Base-by-base conservation (phyloP, 2,329 filamentous ascomycete genomes). In the Cucurbitaria berberidis region DNA sequence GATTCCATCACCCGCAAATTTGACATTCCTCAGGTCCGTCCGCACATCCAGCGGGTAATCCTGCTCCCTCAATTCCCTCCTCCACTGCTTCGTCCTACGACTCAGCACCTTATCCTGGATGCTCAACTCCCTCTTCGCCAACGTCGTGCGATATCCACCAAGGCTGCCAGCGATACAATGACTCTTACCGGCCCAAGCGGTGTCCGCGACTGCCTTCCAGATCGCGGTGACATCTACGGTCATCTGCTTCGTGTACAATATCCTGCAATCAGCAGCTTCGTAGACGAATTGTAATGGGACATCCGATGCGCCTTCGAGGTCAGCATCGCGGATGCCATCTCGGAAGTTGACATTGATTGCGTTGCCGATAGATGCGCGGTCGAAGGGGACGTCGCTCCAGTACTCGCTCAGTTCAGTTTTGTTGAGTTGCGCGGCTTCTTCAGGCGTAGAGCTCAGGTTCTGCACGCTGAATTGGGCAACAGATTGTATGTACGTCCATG, bases 241-340 rank as follows among this genome's bases (percentile, higher is more conserved):
- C 74, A 85, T 87, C 7, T 78, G 74, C 43, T 78, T 72, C 0
- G 86, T 89, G 57, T 83, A 87, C 61, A 83, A 84, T 21, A 88
- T 74, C 3, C 84, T 78, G 64, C 86, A 89, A 61, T 88, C 83
- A 0, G 86, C 81, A 1, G 83, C 77, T 64, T 87, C 82, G 57
- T 85, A 85, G 3, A 82, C 74, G 64, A 88, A 89, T 49, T 89
- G 86, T 11, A 82, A 66, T n/a, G 86, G 81, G 0, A 76, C 73
- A 18, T 78, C 63, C 5, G 24, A 3, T 27, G 40, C 3, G 50
- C 58, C 44, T 68, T 62, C 9, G 15, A 42, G 40, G 27, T 80
- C 78, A 24, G 74, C 76, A 5, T 77, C 72, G 44, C 76, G 75
- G 50, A 80, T 78, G 36, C 78, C 73, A 51, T 76, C 73, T 30